phyloP scores from a whole-genome alignment of 306 rosid genomes.

The Pyrus bretschneideri region DNA sequence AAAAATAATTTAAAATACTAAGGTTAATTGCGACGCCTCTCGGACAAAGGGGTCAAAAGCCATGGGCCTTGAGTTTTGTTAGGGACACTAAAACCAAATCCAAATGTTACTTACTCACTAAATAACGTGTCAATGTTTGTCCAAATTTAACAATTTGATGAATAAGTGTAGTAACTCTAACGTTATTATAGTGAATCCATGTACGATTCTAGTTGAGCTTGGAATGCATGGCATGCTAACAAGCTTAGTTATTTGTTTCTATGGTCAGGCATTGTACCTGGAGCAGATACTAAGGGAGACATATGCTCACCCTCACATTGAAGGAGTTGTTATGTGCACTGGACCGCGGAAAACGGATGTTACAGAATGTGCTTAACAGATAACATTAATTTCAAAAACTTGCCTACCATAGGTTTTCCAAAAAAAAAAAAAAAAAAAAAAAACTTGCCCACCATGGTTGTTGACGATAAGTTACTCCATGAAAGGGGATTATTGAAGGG shows the following conservation, averaged over 20 bases:
- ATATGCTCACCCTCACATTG: slow-evolving; percentile 53
- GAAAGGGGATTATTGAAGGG: slow-evolving; percentile 37
- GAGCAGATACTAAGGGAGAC: slow-evolving; percentile 56
- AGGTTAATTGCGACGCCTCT: too few species aligned
- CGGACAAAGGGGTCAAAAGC: too few species aligned
- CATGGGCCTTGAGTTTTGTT: too few species aligned
- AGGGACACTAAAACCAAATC: too few species aligned
- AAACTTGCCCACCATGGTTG: neutral
- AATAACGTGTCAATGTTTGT: too few species aligned
- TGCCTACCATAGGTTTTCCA: slow-evolving; percentile 34
- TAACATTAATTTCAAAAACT: slow-evolving; percentile 43
- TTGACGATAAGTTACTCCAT: slow-evolving; percentile 54
- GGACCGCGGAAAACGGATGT: slow-evolving; percentile 46
- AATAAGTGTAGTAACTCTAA: too few species aligned
- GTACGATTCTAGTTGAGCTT: too few species aligned
- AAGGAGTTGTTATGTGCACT: slow-evolving; percentile 63
- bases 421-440: too few species aligned
- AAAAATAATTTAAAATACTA: too few species aligned
- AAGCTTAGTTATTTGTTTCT: neutral
- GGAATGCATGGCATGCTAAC: neutral
- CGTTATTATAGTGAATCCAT: too few species aligned
- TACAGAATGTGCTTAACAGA: slow-evolving; percentile 53
- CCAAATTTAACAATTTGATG: too few species aligned
- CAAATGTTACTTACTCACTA: too few species aligned
- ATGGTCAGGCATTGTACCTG: slow-evolving; percentile 34